Base-by-base conservation (phyloP, 2,329 filamentous ascomycete species). In the Aspergillus clavatus region DNA sequence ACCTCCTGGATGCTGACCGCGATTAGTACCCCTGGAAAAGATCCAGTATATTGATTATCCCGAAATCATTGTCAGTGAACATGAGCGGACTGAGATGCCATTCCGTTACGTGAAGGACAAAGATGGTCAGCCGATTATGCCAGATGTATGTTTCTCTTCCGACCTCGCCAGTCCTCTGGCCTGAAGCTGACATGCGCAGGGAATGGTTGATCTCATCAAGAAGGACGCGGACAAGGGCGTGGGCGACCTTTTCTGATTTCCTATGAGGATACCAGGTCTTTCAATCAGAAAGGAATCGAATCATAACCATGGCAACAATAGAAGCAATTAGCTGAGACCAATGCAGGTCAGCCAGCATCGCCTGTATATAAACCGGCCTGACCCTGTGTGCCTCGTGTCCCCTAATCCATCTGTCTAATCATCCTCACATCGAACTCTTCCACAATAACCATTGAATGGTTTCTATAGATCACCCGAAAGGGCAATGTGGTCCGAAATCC, bases 31-130 rank as follows among this genome's bases (percentile, higher is more conserved):
- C 0, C 74, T 98, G 38, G 81, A 86, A 45, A 75, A 89, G 54
- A 85, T 98, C 26, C 77, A 82, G 2, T 96, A 93, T 63, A 68
- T 93, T 26, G 90, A 97, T 65, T 83, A 87, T 61, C 93, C 93
- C 0, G 91, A 97, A 63, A 79, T 98, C 62, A 84, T 84, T 62
- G 85, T 97, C 66, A 88, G 87, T 66, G 84, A 93, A 64, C 84
- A 95, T 61, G 93, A 98, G 72, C 93, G 87, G 66, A 95, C 90
- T 0, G 79, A 95, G 68, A 97, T 98, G 93, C 93, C 93, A 1
- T 98, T 98, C 70, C 87, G 93, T 56, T 98, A 98, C 64, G 90
- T 98, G 40, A 84, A 80, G 62, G 83, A 79, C 41, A 72, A 80
- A 8, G 74, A 87, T 45, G 89, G 86, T 36, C 76, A 87, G 55